Percentiles rank a stretch among this genome's conserved stretches.
These are phyloP conservation scores for Haberlea rhodopensis DNA, from an alignment of 257 asterid species.

Conservation along the genomic window DNA sequence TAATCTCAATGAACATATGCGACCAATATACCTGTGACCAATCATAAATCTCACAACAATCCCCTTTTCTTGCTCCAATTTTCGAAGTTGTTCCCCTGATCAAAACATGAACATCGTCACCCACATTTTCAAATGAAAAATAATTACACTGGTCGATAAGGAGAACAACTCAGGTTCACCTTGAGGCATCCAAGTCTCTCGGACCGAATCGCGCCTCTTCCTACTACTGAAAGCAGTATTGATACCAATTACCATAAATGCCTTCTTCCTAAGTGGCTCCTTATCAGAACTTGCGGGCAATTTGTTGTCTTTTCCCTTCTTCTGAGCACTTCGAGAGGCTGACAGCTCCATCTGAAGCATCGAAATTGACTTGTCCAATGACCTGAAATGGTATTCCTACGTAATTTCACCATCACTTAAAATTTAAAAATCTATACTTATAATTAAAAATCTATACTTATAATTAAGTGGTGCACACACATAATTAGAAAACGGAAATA, in stretches of 20 bases:
- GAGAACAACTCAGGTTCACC: slow-evolving; percentile 38
- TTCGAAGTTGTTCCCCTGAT: slow-evolving; percentile 76
- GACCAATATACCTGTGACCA: slow-evolving; percentile 74
- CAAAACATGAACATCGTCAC: slow-evolving; percentile 9
- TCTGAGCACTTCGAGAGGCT: slow-evolving; percentile 59
- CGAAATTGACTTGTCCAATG: slow-evolving; percentile 85
- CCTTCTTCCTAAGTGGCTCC: slow-evolving; percentile 63
- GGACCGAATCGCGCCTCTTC: slow-evolving; percentile 91
- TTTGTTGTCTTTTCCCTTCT: slow-evolving; percentile 35
- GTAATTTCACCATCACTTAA: too few species aligned
- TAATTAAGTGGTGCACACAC: slow-evolving; percentile 12
- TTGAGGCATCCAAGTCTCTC: slow-evolving; percentile 99
- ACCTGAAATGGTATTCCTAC: slow-evolving; percentile 39
- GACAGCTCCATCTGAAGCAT: slow-evolving; percentile 97
- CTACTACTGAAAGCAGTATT: slow-evolving; percentile 98
- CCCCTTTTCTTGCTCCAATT: slow-evolving; percentile 89
- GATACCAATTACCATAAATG: slow-evolving; percentile 92
- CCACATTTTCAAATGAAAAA: neutral
- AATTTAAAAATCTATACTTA: too few species aligned
- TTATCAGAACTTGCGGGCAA: slow-evolving; percentile 35
- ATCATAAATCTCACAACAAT: slow-evolving; percentile 93
- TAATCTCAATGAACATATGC: neutral
- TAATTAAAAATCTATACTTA: too few species aligned
- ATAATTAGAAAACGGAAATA: neutral
- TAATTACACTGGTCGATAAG: too few species aligned